Base-by-base conservation (phyloP, 2,329 filamentous ascomycete genomes). In the Diplodia corticola region DNA sequence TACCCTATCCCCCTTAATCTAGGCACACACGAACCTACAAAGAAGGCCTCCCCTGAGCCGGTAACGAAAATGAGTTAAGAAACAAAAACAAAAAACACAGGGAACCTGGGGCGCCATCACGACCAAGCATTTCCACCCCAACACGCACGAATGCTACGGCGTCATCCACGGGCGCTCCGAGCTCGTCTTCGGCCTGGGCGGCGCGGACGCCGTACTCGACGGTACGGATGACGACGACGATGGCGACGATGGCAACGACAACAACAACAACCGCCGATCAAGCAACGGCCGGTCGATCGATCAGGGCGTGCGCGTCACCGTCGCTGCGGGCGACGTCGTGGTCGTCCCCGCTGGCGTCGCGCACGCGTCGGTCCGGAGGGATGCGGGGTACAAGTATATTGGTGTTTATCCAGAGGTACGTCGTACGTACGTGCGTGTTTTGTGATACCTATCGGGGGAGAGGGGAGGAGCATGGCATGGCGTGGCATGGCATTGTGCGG, bases 121-220 rank as follows among this genome's bases (percentile, higher is more conserved):
- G 10, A 69, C 64, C 15, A 67, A 68, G 26, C 73, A 76, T 69
- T 78, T 76, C 65, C 77, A 79, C 68, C 73, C 73, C 26, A 76
- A 78, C 24, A 75, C 75, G 2, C 76, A 79, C 69, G 76, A 79
- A 69, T 78, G 75, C 66, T 79, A 79, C 67, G 76, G 75, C 74
- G 69, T 67, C 10, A 72, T 74, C 53, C 71, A 68, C 48, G 75
- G 74, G 17, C 69, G 69, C 22, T 74, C 73, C 37, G 68, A 67
- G 37, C 60, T 76, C 17, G 66, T 74, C 44, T 68, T 79, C n/a
- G 76, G 76, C 5, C 70, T 72, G 22, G 76, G 74, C 48, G 69
- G 68, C 10, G 49, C 69, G 3, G 72, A 73, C 51, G 69, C 71
- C 50, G 68, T 69, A n/a, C n/a, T n/a, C n/a, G n/a, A n/a, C n/a